phyloP scores from a whole-genome alignment of 345 rosid species.

The Eucalyptus victrix region DNA sequence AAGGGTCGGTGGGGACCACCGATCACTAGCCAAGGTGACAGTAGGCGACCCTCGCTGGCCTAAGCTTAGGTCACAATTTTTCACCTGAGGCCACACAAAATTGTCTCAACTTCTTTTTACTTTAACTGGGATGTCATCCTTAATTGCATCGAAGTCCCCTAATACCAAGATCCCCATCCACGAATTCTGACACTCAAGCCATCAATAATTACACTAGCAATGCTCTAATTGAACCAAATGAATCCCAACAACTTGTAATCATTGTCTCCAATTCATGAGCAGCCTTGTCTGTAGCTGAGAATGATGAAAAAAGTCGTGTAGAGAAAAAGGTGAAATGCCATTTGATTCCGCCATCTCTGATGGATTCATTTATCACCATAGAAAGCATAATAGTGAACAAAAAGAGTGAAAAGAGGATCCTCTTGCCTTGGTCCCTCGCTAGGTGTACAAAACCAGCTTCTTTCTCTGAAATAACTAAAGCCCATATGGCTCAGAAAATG shows the following conservation, averaged over 20 bases:
- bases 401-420: neutral
- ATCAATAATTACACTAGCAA: neutral
- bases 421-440: neutral
- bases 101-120: neutral
- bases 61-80: neutral
- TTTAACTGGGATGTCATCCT: neutral
- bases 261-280: neutral
- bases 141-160: neutral
- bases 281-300: neutral
- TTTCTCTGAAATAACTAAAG: neutral
- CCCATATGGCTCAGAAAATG: neutral
- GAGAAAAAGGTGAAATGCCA: neutral
- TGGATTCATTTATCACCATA: neutral
- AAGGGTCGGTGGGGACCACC: accelerated
- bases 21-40: no score
- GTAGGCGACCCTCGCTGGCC: accelerated
- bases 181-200: neutral
- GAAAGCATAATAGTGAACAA: neutral
- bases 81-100: neutral
- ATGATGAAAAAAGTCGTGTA: neutral
- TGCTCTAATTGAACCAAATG: neutral
- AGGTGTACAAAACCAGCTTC: neutral
- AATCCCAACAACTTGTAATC: neutral
- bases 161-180: neutral
- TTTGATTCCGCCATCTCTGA: neutral